These are phyloP conservation scores for Lactifluus hygrophoroides DNA, from an alignment of 768 basidiomycete genomes.

Conservation along the genomic window DNA sequence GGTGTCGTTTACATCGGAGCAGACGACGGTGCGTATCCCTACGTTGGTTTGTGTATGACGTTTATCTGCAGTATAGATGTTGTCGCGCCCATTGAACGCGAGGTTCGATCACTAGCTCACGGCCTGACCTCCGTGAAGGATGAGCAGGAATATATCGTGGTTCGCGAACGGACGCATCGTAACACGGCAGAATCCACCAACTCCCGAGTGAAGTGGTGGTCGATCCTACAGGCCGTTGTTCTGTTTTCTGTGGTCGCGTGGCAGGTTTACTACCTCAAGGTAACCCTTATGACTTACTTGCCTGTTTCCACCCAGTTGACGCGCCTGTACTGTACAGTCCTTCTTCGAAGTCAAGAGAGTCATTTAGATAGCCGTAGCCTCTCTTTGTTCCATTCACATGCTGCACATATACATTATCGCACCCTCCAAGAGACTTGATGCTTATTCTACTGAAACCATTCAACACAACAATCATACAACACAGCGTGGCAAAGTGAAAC, in stretches of 20 bases:
- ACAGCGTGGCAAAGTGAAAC: constrained; percentile 4
- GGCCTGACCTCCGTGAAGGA: constrained; percentile 89
- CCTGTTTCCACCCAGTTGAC: constrained; percentile 15
- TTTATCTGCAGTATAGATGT: constrained; percentile 41
- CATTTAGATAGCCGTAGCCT: constrained; percentile 38
- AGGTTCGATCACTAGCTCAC: constrained; percentile 78
- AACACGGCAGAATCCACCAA: constrained; percentile 94
- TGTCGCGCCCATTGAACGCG: constrained; percentile 92
- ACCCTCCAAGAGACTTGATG: background rate
- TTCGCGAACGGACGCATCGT: constrained; percentile 85
- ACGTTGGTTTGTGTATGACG: background rate
- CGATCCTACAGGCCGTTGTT: constrained; percentile 79
- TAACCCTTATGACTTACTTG: constrained; percentile 24
- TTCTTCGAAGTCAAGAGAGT: constrained; percentile 91
- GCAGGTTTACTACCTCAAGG: constrained; percentile 98
- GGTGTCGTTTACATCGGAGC: constrained; percentile 83
- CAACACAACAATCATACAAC: constrained; percentile 17
- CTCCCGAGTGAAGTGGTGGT: constrained; percentile 98
- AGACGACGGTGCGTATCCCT: constrained; percentile 49
- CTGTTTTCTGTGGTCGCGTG: constrained; percentile 87
- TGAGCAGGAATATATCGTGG: constrained; percentile 97
- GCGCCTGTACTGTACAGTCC: constrained; percentile 36
- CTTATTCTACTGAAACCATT: background rate
- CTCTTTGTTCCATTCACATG: background rate
- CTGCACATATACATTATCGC: constrained; percentile 1